These are phyloP conservation scores for Rhizophora mangle DNA, from an alignment of 345 rosid genomes.

Conservation along the genomic window DNA sequence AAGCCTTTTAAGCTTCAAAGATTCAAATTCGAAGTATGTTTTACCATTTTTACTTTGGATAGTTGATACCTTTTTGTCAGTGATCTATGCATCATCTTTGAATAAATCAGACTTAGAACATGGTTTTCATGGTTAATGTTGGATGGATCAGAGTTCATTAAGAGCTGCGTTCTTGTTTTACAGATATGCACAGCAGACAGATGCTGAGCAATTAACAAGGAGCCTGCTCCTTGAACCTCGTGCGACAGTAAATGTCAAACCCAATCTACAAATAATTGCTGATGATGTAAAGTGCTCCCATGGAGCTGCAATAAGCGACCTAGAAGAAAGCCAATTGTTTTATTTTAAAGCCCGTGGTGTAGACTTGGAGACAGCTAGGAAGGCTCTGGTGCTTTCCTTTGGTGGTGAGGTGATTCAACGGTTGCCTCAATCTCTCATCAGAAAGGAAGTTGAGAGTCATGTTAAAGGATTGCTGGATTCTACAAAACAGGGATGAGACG, in stretches of 20 bases:
- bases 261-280: conserved; percentile 89
- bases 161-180: neutral
- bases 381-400: conserved; percentile 77
- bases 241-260: conserved; percentile 85
- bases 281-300: conserved; percentile 94
- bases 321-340: conserved; percentile 83
- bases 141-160: neutral
- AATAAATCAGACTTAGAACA: neutral
- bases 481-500: no score
- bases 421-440: conserved; percentile 44
- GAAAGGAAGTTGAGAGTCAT: conserved; percentile 49
- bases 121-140: neutral
- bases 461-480: conserved; percentile 58
- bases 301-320: conserved; percentile 93
- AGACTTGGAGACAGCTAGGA: conserved; percentile 66
- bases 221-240: conserved; percentile 82
- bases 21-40: neutral
- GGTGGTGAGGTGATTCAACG: conserved; percentile 70
- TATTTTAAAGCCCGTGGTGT: conserved; percentile 88
- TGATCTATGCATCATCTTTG: neutral
- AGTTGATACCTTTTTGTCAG: neutral
- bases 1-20: neutral
- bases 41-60: neutral
- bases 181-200: conserved; percentile 88
- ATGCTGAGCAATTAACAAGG: conserved; percentile 87